Base-by-base conservation (phyloP, 192 early-diverging fungal species). In the Podila minutissima region DNA sequence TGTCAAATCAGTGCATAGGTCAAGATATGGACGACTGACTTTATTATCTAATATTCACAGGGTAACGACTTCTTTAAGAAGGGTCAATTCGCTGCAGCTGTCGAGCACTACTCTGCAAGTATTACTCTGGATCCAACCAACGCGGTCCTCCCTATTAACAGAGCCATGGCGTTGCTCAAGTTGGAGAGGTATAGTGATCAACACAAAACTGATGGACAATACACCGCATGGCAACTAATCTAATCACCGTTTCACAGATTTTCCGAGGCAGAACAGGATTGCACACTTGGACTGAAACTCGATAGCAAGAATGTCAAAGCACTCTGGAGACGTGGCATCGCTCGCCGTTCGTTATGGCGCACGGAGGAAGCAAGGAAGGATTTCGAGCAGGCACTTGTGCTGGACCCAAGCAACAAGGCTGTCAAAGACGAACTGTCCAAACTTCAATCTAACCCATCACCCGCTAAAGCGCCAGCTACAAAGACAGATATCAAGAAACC, bases 151-250 rank as follows among this genome's bases (percentile, higher is more conserved):
- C 82, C 84, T 29, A 86, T 93, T 26, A 97, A 97, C 75, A 89
- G 94, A 26, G 94, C 96, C 3, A 93, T 96, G 92, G 93, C 93
- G 9, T 78, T 91, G 49, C 72, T 97, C 24, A 97, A 96, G 74
- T 69, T 94, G 24, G 73, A 90, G 11, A 85, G 84, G 86, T 93
- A 86, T 62, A 67, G 49, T 9, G 71, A 48, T 38, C 8, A 19
- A 31, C 28, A 37, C 22, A 22, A 26, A 37, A 29, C 10, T 24
- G 15, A 2, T 55, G 20, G 1, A 11, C 50, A 53, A 22, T 0
- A n/a, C 50, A 53, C n/a, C 19, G 1, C 50, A 17, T 53, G 17
- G 17, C 53, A 55, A 6, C 24, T 12, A 10, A 55, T 59, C 17
- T n/a, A 28, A 28, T 26, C 59, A 28, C 59, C 41, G 50, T 48